phyloP scores from a whole-genome alignment of 2,329 filamentous ascomycete species.

The Colletotrichum sublineola region DNA sequence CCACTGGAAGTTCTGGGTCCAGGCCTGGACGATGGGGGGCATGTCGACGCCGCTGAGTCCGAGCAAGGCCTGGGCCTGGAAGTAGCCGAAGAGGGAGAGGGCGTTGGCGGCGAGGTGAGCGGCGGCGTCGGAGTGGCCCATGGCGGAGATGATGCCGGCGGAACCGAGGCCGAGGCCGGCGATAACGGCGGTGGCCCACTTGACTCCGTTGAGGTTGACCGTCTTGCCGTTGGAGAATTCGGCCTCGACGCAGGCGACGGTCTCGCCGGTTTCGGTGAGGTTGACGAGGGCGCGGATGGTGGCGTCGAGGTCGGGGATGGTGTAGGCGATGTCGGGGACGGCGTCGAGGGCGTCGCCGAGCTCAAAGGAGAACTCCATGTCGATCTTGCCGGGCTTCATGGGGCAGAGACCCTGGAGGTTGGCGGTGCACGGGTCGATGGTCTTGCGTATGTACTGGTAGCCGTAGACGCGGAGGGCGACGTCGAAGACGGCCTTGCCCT shows the following conservation, averaged over 20 bases:
- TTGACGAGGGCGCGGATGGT: conserved; percentile 87
- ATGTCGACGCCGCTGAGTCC: conserved; percentile 85
- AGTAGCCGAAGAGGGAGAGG: conserved; percentile 91
- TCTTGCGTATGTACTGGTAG: conserved; percentile 75
- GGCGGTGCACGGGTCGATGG: conserved; percentile 80
- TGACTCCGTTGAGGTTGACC: conserved; percentile 88
- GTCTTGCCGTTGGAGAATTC: conserved; percentile 92
- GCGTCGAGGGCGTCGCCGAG: conserved; percentile 63
- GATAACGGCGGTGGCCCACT: conserved; percentile 90
- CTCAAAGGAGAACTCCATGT: conserved; percentile 63
- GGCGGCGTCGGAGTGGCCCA: conserved; percentile 93
- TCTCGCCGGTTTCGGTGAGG: conserved; percentile 69
- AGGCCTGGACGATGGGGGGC: conserved; percentile 89
- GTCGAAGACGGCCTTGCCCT: conserved; percentile 84
- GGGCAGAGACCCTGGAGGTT: conserved; percentile 85
- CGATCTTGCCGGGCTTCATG: conserved; percentile 86
- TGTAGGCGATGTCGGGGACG: conserved; percentile 81
- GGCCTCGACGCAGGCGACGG: conserved; percentile 89
- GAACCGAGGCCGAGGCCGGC: conserved; percentile 86
- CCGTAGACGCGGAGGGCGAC: conserved; percentile 86
- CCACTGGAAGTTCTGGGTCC: conserved; percentile 99
- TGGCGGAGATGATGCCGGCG: conserved; percentile 88
- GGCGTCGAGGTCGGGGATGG: conserved; percentile 91
- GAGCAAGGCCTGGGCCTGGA: conserved; percentile 93
- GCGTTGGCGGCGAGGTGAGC: conserved; percentile 95